phyloP scores from a whole-genome alignment of 331 rosid genomes.

The Telfairia occidentalis region DNA sequence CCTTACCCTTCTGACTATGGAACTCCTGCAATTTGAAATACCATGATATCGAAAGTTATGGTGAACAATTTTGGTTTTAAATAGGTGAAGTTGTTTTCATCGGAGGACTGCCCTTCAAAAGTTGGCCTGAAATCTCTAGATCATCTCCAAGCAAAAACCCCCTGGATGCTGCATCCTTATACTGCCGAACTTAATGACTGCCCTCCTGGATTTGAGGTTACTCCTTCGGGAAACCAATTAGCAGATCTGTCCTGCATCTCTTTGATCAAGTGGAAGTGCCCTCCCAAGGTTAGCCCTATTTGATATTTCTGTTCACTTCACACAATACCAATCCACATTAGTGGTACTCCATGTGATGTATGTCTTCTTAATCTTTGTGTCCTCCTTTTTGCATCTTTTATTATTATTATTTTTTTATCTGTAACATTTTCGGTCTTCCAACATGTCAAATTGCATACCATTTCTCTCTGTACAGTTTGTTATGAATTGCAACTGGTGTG shows the following conservation, averaged over 20 bases:
- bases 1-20: neutral
- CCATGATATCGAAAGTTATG: neutral
- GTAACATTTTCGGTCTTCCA: neutral
- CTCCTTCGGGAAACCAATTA: conserved; percentile 18
- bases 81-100: conserved; percentile 46
- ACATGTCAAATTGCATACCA: neutral
- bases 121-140: conserved; percentile 30
- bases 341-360: neutral
- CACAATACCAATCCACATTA: neutral
- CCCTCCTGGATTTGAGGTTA: conserved; percentile 57
- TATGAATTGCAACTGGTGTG: conserved; percentile 29
- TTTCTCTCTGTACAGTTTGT: conserved; percentile 28
- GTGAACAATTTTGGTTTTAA: neutral
- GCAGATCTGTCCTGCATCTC: conserved; percentile 18
- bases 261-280: conserved; percentile 44
- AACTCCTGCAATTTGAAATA: neutral
- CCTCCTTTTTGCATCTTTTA: neutral
- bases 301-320: neutral
- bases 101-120: conserved; percentile 46
- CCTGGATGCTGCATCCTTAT: conserved; percentile 25
- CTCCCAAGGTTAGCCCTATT: conserved; percentile 41
- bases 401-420: too few species aligned
- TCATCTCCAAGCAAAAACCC: conserved; percentile 34
- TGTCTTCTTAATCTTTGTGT: neutral
- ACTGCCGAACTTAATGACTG: conserved; percentile 19